Percentiles rank a stretch among this genome's conserved stretches.
phyloP scores from a whole-genome alignment of 148 eudicot genomes.

The Cornus controversa region DNA sequence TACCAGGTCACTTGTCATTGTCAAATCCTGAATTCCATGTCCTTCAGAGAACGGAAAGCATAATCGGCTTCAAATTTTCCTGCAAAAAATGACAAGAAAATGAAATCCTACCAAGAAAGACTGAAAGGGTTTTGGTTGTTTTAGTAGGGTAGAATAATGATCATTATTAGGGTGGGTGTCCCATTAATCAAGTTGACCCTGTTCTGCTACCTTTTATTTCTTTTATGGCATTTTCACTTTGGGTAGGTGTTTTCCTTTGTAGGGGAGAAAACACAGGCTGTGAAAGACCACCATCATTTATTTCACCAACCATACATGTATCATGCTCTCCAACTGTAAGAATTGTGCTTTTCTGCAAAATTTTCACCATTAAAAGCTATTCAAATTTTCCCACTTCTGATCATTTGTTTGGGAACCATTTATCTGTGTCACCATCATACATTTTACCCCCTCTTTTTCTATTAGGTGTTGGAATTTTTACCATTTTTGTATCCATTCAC shows the following conservation, averaged over 20 bases:
- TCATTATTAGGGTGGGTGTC: slow-evolving; percentile 4
- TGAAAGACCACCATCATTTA: neutral
- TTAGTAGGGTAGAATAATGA: neutral
- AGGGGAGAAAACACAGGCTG: slow-evolving; percentile 1
- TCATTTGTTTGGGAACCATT: neutral
- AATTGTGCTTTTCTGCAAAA: neutral
- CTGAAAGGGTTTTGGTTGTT: neutral
- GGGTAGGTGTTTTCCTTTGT: slow-evolving; percentile 5
- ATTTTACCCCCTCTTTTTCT: neutral
- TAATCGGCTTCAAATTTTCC: slow-evolving; percentile 1
- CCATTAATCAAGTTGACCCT: neutral
- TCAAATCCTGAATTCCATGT: slow-evolving; percentile 5
- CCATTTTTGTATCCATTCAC: neutral
- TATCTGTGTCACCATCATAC: neutral
- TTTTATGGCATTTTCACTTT: neutral
- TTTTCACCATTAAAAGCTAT: neutral
- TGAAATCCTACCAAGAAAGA: slow-evolving; percentile 3
- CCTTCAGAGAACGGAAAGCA: neutral
- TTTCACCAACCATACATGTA: neutral
- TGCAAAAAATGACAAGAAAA: neutral
- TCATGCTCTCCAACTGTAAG: slow-evolving; percentile 1
- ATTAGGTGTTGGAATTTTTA: neutral
- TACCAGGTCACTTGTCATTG: neutral
- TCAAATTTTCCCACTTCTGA: neutral
- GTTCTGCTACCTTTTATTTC: neutral